These are phyloP conservation scores for Solanum sitiens DNA, from an alignment of 257 asterid genomes.

Conservation along the genomic window DNA sequence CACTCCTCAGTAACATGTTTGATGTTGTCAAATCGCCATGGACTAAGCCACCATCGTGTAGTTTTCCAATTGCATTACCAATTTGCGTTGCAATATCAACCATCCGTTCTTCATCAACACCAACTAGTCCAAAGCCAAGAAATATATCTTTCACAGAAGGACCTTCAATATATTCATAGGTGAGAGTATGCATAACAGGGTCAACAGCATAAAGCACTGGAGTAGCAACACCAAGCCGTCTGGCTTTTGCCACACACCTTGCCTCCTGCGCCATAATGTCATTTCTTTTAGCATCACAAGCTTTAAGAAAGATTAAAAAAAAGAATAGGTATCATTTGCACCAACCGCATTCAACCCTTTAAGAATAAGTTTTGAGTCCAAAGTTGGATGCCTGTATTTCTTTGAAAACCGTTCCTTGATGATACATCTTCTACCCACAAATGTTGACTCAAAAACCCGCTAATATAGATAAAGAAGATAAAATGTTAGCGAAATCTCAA, in stretches of 20 bases:
- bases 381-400: conserved; percentile 76
- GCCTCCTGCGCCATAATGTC: conserved; percentile 24
- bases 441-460: conserved; percentile 64
- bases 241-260: conserved; percentile 79
- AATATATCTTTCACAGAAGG: conserved; percentile 68
- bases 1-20: conserved; percentile 55
- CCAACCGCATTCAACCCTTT: conserved; percentile 73
- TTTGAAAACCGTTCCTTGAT: conserved; percentile 88
- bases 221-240: conserved; percentile 77
- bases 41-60: conserved; percentile 87
- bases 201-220: conserved; percentile 81
- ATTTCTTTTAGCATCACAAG: not conserved
- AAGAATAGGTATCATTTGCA: not conserved
- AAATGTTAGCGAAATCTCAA: not conserved
- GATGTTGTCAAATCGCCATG: conserved; percentile 99
- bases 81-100: conserved; percentile 72
- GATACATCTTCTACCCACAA: conserved; percentile 61
- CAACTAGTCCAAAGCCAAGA: conserved; percentile 61
- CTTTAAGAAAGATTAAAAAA: not conserved
- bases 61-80: conserved; percentile 69
- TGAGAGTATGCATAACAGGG: conserved; percentile 44
- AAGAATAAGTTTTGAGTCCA: conserved; percentile 74
- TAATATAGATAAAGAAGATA: not conserved
- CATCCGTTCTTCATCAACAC: conserved; percentile 52
- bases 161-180: conserved; percentile 84